Evolutionary conservation across 257 asterid species (phyloP), one percentile per base, ranked within the genome.

Genomic region (Phtheirospermum japonicum): DNA sequence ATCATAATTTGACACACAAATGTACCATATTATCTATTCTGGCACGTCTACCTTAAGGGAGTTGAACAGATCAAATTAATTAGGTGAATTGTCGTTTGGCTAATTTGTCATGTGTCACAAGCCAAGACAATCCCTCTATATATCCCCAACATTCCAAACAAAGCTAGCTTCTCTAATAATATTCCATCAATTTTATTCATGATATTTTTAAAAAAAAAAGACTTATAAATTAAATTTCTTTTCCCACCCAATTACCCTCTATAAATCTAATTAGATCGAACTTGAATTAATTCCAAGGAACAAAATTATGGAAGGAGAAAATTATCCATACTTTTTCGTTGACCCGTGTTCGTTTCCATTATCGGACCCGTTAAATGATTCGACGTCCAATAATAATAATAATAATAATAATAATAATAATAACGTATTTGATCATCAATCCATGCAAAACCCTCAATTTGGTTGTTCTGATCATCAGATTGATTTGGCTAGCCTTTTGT

Each of bases 21-120:
- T 7, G 12, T 64, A 16, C 61, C 30, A 56, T 59, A 43, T 55
- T 60, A 65, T 20, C 76, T 51, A 66, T 71, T 66, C 61, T 60
- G 72, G 77, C 82, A 79, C 82, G 77, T 70, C 75, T 77, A 64
- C 76, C 43, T 57, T 72, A 14, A 69, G 71, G 79, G 56, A 59
- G 86, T 77, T 81, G 86, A 77, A 77, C 86, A 51, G 83, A 75
- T 67, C 77, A 75, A 75, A 54, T 39, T 64, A 53, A 61, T 72
- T 77, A 77, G 86, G 83, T 75, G 76, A 71, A 67, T 64, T 75
- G 8, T 75, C 2, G 86, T 77, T n/a, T 81, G 83, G 79, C 77
- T 75, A 42, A 42, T 42, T 75, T 77, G 72, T 63, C 77, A 30
- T 56, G 68, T 45, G 32, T 71, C 33, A 55, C 67, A 71, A 77